Percentiles rank a stretch among this genome's conserved stretches.
phyloP scores from a whole-genome alignment of 2,329 filamentous ascomycete genomes.

The Penicillium sclerotigenum region DNA sequence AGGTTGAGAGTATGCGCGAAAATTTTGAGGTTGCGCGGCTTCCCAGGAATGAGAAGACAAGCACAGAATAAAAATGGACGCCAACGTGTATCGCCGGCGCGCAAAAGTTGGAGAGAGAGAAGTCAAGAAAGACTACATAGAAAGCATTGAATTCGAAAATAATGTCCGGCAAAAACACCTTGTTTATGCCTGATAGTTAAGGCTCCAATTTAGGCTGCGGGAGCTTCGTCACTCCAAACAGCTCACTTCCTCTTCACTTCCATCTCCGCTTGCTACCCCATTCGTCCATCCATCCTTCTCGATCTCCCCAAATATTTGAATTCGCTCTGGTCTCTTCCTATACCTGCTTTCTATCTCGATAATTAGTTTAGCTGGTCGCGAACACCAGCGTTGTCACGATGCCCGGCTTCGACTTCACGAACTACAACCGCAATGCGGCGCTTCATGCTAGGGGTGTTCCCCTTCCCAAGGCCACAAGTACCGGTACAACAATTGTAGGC shows the following conservation, averaged over 20 bases:
- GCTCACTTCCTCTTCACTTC: slow-evolving; percentile 34
- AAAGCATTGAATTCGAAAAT: slow-evolving; percentile 19
- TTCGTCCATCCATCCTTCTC: slow-evolving; percentile 27
- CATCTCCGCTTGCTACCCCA: slow-evolving; percentile 21
- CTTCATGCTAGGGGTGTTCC: slow-evolving; percentile 92
- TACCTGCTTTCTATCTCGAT: neutral
- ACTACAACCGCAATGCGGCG: slow-evolving; percentile 98
- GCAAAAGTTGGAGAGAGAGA: slow-evolving; percentile 6
- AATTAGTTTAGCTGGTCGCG: slow-evolving; percentile 7
- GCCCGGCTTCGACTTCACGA: slow-evolving; percentile 98
- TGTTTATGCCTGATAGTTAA: slow-evolving; percentile 20
- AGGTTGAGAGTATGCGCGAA: slow-evolving; percentile 44
- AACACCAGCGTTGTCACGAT: slow-evolving; percentile 54
- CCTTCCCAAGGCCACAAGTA: slow-evolving; percentile 95
- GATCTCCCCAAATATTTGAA: neutral
- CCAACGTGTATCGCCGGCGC: slow-evolving; percentile 11
- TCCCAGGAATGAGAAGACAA: slow-evolving; percentile 25
- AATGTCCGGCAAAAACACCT: slow-evolving; percentile 25
- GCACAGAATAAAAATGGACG: slow-evolving; percentile 5
- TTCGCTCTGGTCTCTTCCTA: neutral
- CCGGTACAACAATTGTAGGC: slow-evolving; percentile 97
- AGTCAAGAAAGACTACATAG: slow-evolving; percentile 14
- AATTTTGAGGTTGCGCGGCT: slow-evolving; percentile 37
- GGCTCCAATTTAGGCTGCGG: slow-evolving; percentile 35
- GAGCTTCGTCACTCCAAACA: slow-evolving; percentile 44